Conservation (phyloP, 345 rosid genomes). For the Carallia pectinifolia region DNA sequence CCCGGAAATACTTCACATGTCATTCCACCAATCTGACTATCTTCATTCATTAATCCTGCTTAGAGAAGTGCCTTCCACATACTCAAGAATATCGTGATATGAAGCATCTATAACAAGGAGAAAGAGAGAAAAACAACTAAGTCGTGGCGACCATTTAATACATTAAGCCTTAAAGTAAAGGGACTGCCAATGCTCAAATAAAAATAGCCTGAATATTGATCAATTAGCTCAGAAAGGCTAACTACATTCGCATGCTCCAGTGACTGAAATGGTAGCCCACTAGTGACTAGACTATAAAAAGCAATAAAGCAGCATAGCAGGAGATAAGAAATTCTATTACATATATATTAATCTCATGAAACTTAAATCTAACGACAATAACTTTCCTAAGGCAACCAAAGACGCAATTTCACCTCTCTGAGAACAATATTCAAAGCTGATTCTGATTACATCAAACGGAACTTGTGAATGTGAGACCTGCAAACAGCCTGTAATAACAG, state of each 20-base stretch:
- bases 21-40: background rate
- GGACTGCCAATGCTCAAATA: slow-evolving; percentile 11
- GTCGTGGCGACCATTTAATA: background rate
- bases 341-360: no score
- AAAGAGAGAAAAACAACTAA: background rate
- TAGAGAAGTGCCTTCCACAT: slow-evolving; percentile 1
- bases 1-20: background rate
- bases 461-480: background rate
- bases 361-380: no score
- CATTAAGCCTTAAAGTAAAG: background rate
- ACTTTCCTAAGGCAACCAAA: no score
- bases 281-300: no score
- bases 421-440: background rate
- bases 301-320: no score
- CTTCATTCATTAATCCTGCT: background rate
- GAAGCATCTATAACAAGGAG: background rate
- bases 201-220: slow-evolving; percentile 8
- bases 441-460: background rate
- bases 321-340: no score
- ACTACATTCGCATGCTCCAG: slow-evolving; percentile 11
- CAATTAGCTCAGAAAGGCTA: slow-evolving; percentile 16
- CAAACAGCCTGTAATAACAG: background rate
- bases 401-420: background rate
- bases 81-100: background rate
- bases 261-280: background rate